Percentiles rank a stretch among this genome's conserved stretches.
Conservation (phyloP, 345 rosid species). For the Noccaea caerulescens region DNA sequence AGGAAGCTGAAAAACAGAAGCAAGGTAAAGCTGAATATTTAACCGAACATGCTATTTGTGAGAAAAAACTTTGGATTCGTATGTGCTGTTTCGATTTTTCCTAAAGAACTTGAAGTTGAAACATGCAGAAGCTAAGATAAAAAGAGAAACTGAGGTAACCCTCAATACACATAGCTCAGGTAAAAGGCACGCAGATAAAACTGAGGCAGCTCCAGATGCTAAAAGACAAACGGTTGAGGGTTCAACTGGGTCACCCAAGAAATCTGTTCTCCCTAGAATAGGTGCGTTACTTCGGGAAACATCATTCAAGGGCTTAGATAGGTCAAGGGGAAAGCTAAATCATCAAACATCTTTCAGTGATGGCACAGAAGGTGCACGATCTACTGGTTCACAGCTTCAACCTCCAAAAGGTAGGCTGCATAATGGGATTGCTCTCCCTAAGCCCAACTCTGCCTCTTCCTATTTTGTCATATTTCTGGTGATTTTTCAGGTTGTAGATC, state of each 20-base stretch:
- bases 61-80: constrained; percentile 1
- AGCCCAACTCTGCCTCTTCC: constrained; percentile 2
- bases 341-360: constrained; percentile 53
- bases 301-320: constrained; percentile 64
- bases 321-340: constrained; percentile 60
- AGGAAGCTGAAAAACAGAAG: constrained; percentile 69
- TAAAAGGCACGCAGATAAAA: constrained; percentile 64
- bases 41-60: not conserved
- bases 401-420: constrained; percentile 60
- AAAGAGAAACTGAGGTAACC: constrained; percentile 46
- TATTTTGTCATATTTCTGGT: constrained; percentile 4
- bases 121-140: constrained; percentile 62
- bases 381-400: constrained; percentile 57
- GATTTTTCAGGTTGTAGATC: constrained; percentile 14
- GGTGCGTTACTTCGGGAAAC: constrained; percentile 57
- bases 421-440: constrained; percentile 23
- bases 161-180: constrained; percentile 48
- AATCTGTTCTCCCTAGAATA: constrained; percentile 53
- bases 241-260: constrained; percentile 66
- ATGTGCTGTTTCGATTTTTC: constrained; percentile 25
- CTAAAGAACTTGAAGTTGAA: constrained; percentile 44
- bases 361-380: constrained; percentile 54
- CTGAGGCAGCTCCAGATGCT: constrained; percentile 51
- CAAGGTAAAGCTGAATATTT: constrained; percentile 56
- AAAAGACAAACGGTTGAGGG: constrained; percentile 69